Base-by-base conservation (phyloP, 139 green algal genomes). In the Chlamydomonas schloesseri region DNA sequence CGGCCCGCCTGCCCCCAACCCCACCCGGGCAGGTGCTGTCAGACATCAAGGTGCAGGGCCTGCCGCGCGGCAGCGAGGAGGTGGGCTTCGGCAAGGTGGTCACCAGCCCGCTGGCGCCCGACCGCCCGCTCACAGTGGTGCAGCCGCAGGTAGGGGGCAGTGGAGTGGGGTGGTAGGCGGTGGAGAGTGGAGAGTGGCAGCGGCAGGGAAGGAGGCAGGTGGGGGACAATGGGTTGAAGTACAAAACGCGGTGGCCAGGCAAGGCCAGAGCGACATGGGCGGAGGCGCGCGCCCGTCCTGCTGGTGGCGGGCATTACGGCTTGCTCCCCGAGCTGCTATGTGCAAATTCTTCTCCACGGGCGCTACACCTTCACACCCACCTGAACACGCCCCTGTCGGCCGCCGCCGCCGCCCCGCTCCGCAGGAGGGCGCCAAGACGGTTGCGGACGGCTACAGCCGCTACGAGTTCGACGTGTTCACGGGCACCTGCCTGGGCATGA, bases 381-480 rank as follows among this genome's bases (percentile, higher is more conserved):
- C n/a, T n/a, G n/a, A n/a, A n/a, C n/a, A n/a, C n/a, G n/a, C n/a
- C n/a, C n/a, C n/a, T n/a, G n/a, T n/a, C n/a, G n/a, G n/a, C n/a
- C n/a, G n/a, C n/a, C n/a, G n/a, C 68, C 68, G 1, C 34, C 68
- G 15, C 11, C 68, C 28, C 3, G 28, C 53, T 1, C 68, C 20
- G 37, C 64, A 90, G 78, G 96, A 98, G 88, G 96, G 96, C 37
- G 73, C 73, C 65, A 97, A 96, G 89, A 82, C 93, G n/a, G 94
- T 97, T 28, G 90, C 91, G 3, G 93, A 96, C 81, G 89, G 88
- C 23, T 93, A 77, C 70, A 84, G 88, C 3, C 78, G 87, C 28
- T 98, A 98, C 71, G 93, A 98, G 90, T 98, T 95, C 77, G 96
- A 98, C 84, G 81, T 98, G 18, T 97, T 97, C 86, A 95, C 89